Evolutionary conservation across 306 rosid species (phyloP), one percentile per base, ranked within the genome.

Genomic region (Medicago ruthenica): DNA sequence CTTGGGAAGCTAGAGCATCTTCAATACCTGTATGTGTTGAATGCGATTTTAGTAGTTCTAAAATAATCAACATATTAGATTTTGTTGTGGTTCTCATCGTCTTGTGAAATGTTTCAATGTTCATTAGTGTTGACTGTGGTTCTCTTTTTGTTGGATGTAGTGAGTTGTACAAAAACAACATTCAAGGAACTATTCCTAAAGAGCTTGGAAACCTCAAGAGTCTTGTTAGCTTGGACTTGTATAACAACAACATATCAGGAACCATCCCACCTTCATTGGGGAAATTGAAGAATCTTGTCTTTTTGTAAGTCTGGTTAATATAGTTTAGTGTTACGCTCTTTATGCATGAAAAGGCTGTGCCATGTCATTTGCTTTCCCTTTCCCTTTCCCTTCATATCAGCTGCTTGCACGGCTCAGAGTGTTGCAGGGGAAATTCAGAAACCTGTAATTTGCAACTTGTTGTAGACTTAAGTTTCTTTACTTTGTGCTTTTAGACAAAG

Each of bases 221-320:
- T 83, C 95, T 94, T 77, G 81, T 94, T 83, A 94, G 98, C 87
- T 86, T 94, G 91, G 97, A 92, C 83, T 76, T 94, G 83, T 94
- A 94, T 66, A 88, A 86, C 84, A 94, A 94, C 90, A 94, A 94
- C 83, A 85, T 94, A 42, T 85, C 96, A 1, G 97, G 98, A 75
- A 79, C 83, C 63, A 86, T 93, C 72, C 98, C 98, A 40, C 58
- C 86, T 39, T 86, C 94, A 12, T 75, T 93, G 81, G 98, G 93
- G 79, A 87, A 91, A 51, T 73, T 91, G 92, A 94, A 91, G 83
- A 88, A 87, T 80, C 98, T 94, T 8, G 93, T 92, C 82, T 94
- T 94, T 86, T 80, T 94, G 98, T 94, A 87, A 91, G 98, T 87
- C 48, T 47, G 24, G 15, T 78, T 51, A 41, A 64, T 60, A 37